These are phyloP conservation scores for Symbiotaphrina buchneri DNA, from an alignment of 495 filamentous ascomycete species.

Conservation along the genomic window DNA sequence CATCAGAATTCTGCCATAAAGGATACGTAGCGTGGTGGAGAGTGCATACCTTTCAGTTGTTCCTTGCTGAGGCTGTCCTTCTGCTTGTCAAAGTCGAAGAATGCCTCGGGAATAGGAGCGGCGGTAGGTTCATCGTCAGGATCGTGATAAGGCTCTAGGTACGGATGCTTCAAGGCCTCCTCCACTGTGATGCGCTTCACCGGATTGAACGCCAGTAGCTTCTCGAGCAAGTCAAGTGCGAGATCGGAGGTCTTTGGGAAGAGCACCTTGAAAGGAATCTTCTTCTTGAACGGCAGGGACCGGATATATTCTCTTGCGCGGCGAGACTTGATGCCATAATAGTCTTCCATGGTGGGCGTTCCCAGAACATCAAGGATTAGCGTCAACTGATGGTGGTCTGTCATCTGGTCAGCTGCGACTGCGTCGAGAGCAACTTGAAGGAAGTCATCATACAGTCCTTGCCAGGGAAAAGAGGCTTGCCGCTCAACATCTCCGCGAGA, in stretches of 20 bases:
- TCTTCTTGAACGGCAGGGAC: slow-evolving; percentile 99
- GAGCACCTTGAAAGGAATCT: slow-evolving; percentile 89
- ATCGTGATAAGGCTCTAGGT: slow-evolving; percentile 97
- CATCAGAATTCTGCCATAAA: slow-evolving; percentile 4
- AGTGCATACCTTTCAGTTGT: slow-evolving; percentile 63
- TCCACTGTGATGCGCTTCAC: slow-evolving; percentile 97
- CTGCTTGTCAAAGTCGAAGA: slow-evolving; percentile 99
- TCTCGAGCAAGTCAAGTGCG: slow-evolving; percentile 85
- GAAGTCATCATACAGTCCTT: slow-evolving; percentile 71
- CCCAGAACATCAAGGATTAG: slow-evolving; percentile 95
- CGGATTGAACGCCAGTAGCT: slow-evolving; percentile 92
- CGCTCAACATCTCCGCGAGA: slow-evolving; percentile 97
- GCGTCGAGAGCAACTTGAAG: neutral
- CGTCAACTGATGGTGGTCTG: slow-evolving; percentile 96
- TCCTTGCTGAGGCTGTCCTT: slow-evolving; percentile 98
- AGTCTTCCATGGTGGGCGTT: slow-evolving; percentile 99
- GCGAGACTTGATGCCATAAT: slow-evolving; percentile 98
- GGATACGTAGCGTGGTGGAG: neutral
- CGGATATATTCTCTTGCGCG: slow-evolving; percentile 97
- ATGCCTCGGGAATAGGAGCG: slow-evolving; percentile 88
- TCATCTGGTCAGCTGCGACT: slow-evolving; percentile 4
- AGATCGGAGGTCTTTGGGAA: slow-evolving; percentile 94
- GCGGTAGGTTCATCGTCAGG: slow-evolving; percentile 97
- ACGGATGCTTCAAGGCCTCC: slow-evolving; percentile 91
- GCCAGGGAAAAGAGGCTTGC: slow-evolving; percentile 94